Conservation (phyloP, 108 stramenopile genomes). For the Cyclotella distinguenda region DNA sequence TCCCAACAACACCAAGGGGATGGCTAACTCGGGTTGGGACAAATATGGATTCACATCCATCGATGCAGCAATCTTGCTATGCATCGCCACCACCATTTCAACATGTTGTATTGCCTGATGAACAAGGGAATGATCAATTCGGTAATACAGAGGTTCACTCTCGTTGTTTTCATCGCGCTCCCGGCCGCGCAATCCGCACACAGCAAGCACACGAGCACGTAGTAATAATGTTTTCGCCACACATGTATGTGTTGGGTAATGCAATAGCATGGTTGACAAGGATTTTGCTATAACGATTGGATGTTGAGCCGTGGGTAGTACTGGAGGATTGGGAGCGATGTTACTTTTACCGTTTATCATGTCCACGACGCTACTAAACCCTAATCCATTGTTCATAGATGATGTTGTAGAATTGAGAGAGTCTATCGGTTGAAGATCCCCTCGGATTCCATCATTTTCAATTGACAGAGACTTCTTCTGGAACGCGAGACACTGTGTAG, state of each 20-base stretch:
- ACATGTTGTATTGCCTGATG: slow-evolving; percentile 41
- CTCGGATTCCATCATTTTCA: not conserved
- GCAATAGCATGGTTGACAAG: slow-evolving; percentile 27
- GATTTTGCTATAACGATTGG: slow-evolving; percentile 37
- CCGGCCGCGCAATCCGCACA: slow-evolving; percentile 29
- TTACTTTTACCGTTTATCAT: not conserved
- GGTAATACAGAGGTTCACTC: not conserved
- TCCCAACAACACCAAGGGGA: slow-evolving; percentile 35
- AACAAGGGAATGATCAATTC: slow-evolving; percentile 19
- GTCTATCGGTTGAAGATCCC: not conserved
- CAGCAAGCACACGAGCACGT: slow-evolving; percentile 36
- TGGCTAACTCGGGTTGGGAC: slow-evolving; percentile 26
- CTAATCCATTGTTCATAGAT: not conserved
- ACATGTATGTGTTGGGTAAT: slow-evolving; percentile 42
- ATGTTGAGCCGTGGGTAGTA: slow-evolving; percentile 6
- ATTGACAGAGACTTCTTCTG: slow-evolving; percentile 26
- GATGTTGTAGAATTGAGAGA: not conserved
- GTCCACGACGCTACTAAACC: slow-evolving; percentile 1
- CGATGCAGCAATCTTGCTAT: slow-evolving; percentile 27
- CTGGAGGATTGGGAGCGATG: not conserved
- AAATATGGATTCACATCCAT: slow-evolving; percentile 7
- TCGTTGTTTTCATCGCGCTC: slow-evolving; percentile 1
- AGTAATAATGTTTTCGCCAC: slow-evolving; percentile 45
- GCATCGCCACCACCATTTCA: slow-evolving; percentile 47
- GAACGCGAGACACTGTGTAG: slow-evolving; percentile 44